phyloP scores from a whole-genome alignment of 805 yeast species.

The Candida namnaoensis region DNA sequence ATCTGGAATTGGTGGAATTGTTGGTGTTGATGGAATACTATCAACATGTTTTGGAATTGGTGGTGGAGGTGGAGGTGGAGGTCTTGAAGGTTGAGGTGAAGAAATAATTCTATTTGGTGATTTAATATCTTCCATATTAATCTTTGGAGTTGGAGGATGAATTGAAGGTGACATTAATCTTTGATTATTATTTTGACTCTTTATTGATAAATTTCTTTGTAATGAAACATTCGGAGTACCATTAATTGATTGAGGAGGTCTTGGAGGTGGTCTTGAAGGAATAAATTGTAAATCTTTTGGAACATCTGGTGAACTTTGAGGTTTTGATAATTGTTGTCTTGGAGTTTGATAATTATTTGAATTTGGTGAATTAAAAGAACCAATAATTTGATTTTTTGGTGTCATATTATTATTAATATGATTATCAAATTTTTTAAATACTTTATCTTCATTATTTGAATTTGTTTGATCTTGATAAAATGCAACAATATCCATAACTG shows the following conservation, averaged over 20 bases:
- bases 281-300: constrained; percentile 36
- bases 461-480: constrained; percentile 59
- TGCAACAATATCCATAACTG: constrained; percentile 85
- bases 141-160: background rate
- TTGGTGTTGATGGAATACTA: background rate
- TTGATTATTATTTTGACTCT: constrained; percentile 4
- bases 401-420: constrained; percentile 16
- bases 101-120: constrained; percentile 11
- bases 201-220: constrained; percentile 11
- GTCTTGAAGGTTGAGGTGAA: constrained; percentile 3
- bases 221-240: constrained; percentile 15
- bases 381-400: constrained; percentile 10
- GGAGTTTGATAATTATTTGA: constrained; percentile 8
- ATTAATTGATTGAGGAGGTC: constrained; percentile 32
- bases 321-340: constrained; percentile 21
- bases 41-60: constrained; percentile 14
- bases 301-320: constrained; percentile 5
- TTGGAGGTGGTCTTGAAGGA: constrained; percentile 64
- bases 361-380: constrained; percentile 3
- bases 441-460: constrained; percentile 31
- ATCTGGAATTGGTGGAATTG: background rate
- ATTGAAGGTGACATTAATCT: constrained; percentile 10
- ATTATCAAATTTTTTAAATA: constrained; percentile 26
- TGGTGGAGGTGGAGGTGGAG: constrained; percentile 20
- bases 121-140: background rate